phyloP scores from a whole-genome alignment of 2,329 filamentous ascomycete genomes.

The Ploettnerulaceae sp. region DNA sequence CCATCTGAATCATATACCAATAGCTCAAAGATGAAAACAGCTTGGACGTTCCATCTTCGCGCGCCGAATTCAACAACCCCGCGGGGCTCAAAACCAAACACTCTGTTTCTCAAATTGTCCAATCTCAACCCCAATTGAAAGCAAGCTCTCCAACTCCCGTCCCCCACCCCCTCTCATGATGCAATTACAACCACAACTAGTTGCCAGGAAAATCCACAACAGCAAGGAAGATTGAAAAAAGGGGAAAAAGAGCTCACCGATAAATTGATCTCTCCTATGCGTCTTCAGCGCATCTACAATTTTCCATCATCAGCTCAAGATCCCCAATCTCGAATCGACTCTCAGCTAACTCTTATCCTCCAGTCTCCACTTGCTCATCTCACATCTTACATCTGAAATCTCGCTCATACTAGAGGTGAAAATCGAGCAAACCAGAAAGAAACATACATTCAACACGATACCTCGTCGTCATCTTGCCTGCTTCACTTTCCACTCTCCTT shows the following conservation, averaged over 20 bases:
- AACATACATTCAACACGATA: conserved; percentile 67
- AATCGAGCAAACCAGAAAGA: background rate
- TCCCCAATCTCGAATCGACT: background rate
- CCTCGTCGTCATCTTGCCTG: conserved; percentile 52
- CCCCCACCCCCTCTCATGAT: too few species aligned
- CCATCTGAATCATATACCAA: too few species aligned
- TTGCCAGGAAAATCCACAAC: background rate
- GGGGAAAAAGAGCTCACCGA: conserved; percentile 46
- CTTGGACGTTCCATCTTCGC: too few species aligned
- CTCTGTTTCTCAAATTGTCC: too few species aligned
- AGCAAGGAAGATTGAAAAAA: background rate
- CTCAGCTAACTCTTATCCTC: background rate
- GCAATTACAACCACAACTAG: too few species aligned
- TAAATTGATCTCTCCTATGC: conserved; percentile 85
- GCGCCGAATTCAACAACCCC: too few species aligned
- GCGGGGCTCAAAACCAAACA: too few species aligned
- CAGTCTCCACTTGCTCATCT: background rate
- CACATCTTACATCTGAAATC: background rate
- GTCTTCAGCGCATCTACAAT: conserved; percentile 64
- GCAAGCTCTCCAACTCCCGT: too few species aligned
- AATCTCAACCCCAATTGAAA: too few species aligned
- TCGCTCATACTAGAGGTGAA: background rate
- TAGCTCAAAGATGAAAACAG: too few species aligned
- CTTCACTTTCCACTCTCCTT: background rate
- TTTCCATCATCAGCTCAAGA: conserved; percentile 6